These are phyloP conservation scores for Pseudisothecium myosuroides DNA, from an alignment of 225 moss, liverwort and hornwort species.

Conservation along the genomic window DNA sequence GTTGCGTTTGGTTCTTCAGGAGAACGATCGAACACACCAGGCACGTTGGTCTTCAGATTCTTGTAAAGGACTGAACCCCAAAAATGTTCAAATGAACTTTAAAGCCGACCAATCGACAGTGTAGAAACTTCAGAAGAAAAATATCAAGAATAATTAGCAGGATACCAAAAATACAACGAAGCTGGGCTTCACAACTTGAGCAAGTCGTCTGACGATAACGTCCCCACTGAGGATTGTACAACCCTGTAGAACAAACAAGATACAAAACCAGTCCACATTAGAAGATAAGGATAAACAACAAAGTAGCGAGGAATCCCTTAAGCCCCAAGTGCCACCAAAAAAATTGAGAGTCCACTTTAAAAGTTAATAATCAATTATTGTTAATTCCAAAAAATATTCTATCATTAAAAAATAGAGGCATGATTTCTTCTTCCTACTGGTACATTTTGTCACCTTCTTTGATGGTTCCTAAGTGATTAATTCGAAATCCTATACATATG, in stretches of 20 bases:
- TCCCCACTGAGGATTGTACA: slow-evolving; percentile 92
- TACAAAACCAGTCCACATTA: background rate
- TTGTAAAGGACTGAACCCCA: slow-evolving; percentile 19
- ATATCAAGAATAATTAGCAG: slow-evolving; percentile 9
- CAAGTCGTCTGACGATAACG: slow-evolving; percentile 72
- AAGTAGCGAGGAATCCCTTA: background rate
- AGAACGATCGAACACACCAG: slow-evolving; percentile 92
- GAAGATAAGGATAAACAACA: background rate
- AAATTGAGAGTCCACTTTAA: background rate
- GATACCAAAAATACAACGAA: slow-evolving; percentile 99
- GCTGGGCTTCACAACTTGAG: slow-evolving; percentile 60
- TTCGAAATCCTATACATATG: background rate
- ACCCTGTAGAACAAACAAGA: slow-evolving; percentile 35
- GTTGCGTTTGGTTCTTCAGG: slow-evolving; percentile 68
- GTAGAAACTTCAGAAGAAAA: background rate
- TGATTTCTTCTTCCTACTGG: background rate
- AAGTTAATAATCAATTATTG: background rate
- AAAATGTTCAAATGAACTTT: background rate
- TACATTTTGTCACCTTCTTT: background rate
- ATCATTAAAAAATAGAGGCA: background rate
- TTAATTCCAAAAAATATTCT: background rate
- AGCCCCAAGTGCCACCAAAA: background rate
- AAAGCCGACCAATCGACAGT: background rate
- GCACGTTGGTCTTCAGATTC: slow-evolving; percentile 67
- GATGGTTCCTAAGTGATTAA: background rate